These are phyloP conservation scores for Lactarius sp. DNA, from an alignment of 768 basidiomycete species.

Conservation along the genomic window DNA sequence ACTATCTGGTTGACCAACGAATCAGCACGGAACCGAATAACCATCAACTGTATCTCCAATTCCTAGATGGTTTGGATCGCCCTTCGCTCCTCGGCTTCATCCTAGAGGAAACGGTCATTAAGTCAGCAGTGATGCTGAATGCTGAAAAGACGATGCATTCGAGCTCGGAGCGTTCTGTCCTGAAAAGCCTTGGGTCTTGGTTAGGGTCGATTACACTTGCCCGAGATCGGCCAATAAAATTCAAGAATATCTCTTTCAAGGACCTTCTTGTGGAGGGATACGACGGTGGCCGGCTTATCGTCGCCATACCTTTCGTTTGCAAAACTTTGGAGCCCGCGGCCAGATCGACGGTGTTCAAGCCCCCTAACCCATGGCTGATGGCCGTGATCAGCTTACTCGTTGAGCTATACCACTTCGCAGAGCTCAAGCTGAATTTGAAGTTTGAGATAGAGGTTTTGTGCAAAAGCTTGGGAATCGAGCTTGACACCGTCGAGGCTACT, in stretches of 20 bases:
- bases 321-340: constrained; percentile 90
- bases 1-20: constrained; percentile 95
- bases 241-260: constrained; percentile 94
- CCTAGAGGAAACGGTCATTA: constrained; percentile 89
- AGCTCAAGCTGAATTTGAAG: constrained; percentile 93
- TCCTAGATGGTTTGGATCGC: constrained; percentile 78
- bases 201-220: constrained; percentile 91
- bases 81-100: constrained; percentile 67
- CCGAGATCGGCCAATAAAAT: constrained; percentile 85
- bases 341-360: constrained; percentile 87
- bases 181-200: constrained; percentile 97
- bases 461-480: constrained; percentile 83
- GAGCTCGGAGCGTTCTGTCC: constrained; percentile 72
- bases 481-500: constrained; percentile 80
- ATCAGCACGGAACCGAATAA: constrained; percentile 97
- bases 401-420: constrained; percentile 96
- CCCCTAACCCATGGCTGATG: constrained; percentile 99
- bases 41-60: constrained; percentile 89
- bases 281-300: constrained; percentile 83
- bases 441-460: constrained; percentile 98
- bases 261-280: constrained; percentile 96
- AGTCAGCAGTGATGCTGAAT: constrained; percentile 82
- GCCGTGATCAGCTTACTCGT: constrained; percentile 86
- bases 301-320: constrained; percentile 97
- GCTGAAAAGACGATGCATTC: constrained; percentile 86